A percentile compares a stretch with the other conserved stretches of the same genome.
Evolutionary conservation across 75 land plant genomes (phyloP).

Genomic region (Pinus tabuliformis): DNA sequence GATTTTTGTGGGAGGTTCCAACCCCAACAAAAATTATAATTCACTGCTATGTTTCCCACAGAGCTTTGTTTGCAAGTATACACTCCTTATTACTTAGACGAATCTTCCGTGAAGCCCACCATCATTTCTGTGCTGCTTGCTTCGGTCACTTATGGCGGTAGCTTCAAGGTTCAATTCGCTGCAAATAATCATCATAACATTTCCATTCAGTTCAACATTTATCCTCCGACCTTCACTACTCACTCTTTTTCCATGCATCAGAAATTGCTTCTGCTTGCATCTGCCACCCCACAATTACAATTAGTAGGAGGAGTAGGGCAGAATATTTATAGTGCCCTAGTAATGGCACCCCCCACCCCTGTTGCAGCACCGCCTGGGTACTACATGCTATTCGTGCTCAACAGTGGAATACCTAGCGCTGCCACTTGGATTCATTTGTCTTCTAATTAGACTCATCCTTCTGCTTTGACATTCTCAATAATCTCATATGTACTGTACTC

Average conservation of each 20-base stretch:
- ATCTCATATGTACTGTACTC: too few species aligned
- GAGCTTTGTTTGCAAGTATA: conserved; percentile 11
- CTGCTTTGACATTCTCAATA: too few species aligned
- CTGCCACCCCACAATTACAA: neutral
- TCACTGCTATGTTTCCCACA: conserved; percentile 4
- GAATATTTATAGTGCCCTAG: neutral
- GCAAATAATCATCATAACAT: neutral
- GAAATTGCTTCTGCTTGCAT: conserved; percentile 9
- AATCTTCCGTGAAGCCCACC: neutral
- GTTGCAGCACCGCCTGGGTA: conserved; percentile 23
- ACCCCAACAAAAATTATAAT: conserved; percentile 1
- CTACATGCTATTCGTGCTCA: neutral
- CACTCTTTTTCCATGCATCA: conserved; percentile 25
- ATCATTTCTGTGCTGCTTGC: neutral
- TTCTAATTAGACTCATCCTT: too few species aligned
- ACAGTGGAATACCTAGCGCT: conserved; percentile 23
- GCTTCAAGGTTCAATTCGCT: conserved; percentile 8
- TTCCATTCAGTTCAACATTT: conserved; percentile 10
- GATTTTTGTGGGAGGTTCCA: conserved; percentile 11
- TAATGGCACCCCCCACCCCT: conserved; percentile 21
- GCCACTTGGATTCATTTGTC: conserved; percentile 24
- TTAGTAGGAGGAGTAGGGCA: too few species aligned
- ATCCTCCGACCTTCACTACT: conserved; percentile 15
- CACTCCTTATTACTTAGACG: conserved; percentile 7
- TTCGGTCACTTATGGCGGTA: conserved; percentile 7